A percentile compares a stretch with the other conserved stretches of the same genome.
These are phyloP conservation scores for Lanmaoa pseudosensibilis DNA, from an alignment of 768 basidiomycete species.

Conservation along the genomic window DNA sequence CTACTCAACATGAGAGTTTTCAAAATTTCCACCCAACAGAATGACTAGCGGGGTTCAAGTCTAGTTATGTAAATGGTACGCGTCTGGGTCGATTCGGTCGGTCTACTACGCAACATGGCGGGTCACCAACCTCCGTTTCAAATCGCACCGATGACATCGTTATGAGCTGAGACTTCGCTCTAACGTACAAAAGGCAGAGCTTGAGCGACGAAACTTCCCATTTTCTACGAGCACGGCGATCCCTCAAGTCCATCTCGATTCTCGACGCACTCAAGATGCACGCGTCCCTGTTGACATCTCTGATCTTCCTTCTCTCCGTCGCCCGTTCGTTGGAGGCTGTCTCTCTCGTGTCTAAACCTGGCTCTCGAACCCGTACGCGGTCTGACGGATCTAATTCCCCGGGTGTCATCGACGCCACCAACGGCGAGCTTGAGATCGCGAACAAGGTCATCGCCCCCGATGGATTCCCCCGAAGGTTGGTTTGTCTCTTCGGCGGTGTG, in stretches of 20 bases:
- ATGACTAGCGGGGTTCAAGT: neutral
- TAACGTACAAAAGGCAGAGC: constrained; percentile 12
- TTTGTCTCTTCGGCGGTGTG: neutral
- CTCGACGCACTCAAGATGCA: constrained; percentile 24
- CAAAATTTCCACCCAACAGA: neutral
- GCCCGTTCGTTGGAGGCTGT: constrained; percentile 14
- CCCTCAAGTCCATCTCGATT: constrained; percentile 15
- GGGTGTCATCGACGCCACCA: constrained; percentile 24
- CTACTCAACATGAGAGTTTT: neutral
- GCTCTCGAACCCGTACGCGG: neutral
- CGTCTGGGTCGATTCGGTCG: neutral
- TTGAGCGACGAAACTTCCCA: neutral
- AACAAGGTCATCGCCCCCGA: constrained; percentile 51
- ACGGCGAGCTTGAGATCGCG: constrained; percentile 37
- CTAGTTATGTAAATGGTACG: neutral
- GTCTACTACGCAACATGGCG: constrained; percentile 7
- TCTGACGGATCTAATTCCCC: constrained; percentile 3
- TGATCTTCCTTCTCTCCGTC: constrained; percentile 14
- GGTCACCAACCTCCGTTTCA: constrained; percentile 2
- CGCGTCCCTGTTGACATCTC: constrained; percentile 8
- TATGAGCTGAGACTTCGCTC: neutral
- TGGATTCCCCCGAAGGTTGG: constrained; percentile 43
- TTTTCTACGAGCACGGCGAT: constrained; percentile 3
- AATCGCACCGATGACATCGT: constrained; percentile 3
- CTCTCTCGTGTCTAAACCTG: constrained; percentile 15